Evolutionary conservation across 768 basidiomycete species (phyloP).

Genomic region (Paxillus ammoniavirescens): DNA sequence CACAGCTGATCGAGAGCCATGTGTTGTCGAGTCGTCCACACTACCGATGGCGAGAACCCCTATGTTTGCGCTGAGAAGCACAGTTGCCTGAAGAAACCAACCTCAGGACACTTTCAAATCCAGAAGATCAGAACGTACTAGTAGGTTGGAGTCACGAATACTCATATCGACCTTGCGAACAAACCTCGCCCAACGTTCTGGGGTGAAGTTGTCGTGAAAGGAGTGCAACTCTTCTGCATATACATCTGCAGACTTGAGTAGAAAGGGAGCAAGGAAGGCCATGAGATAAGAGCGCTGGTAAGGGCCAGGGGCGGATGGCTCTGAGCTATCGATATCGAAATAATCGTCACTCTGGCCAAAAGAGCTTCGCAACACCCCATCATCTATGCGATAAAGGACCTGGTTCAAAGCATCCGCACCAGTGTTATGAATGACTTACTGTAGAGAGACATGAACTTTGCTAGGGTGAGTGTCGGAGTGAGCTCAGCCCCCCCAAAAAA

Average conservation of each 20-base stretch:
- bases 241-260: constrained; percentile 26
- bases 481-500: not conserved
- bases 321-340: constrained; percentile 28
- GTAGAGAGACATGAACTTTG: constrained; percentile 30
- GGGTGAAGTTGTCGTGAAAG: constrained; percentile 27
- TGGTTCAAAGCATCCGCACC: not conserved
- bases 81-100: constrained; percentile 21
- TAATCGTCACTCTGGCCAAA: constrained; percentile 32
- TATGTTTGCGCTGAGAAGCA: constrained; percentile 25
- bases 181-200: constrained; percentile 26
- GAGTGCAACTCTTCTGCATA: constrained; percentile 28
- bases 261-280: constrained; percentile 18
- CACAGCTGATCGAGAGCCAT: constrained; percentile 11
- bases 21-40: not conserved
- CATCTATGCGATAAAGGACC: constrained; percentile 12
- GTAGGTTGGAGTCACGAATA: constrained; percentile 31
- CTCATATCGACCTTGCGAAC: constrained; percentile 30
- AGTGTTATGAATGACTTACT: constrained; percentile 16
- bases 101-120: not conserved
- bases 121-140: constrained; percentile 14
- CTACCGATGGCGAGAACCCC: constrained; percentile 23
- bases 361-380: constrained; percentile 26
- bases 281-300: constrained; percentile 22
- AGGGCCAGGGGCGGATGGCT: constrained; percentile 1
- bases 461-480: constrained; percentile 9